Base-by-base conservation (phyloP, 129 eudicot genomes). In the Pseudognaphalium luteoalbum region DNA sequence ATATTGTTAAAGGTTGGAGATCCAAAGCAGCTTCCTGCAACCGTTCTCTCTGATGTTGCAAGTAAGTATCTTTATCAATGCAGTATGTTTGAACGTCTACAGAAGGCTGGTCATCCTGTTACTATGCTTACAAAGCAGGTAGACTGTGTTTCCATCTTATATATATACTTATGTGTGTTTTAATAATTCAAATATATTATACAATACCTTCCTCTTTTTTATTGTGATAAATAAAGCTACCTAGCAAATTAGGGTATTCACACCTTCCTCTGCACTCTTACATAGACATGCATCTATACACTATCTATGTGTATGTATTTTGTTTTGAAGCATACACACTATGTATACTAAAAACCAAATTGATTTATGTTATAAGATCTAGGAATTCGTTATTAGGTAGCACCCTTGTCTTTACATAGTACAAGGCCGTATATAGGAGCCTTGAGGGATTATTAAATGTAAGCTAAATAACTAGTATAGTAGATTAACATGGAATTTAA, bases 21-120 rank as follows among this genome's bases (percentile, higher is more conserved):
- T 84, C 99, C 99, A 39, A 95, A 95, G 85, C 99, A 95, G 93
- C 99, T 95, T 81, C 97, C 99, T 66, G 99, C 97, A 4, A 95
- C 97, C 17, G 97, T 95, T 68, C 86, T 95, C 69, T 95, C 99
- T 35, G 93, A 83, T 78, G 83, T 91, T 68, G 99, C 99, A 56
- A 95, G 97, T 83, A 91, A 86, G 83, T 95, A 87, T 64, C 77
- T 83, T 71, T 95, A 85, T 59, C 94, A 95, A 39, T 95, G 97
- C 83, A 95, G 97, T 83, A 95, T 95, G 99, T 95, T 95, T 87
- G 99, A 95, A 83, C 97, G 99, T 63, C 73, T 95, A 74, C 96
- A 95, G 82, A 83, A 93, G 85, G 97, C 96, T 75, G 97, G 95
- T 68, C 90, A 91, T 85, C 97, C 95, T 68, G 94, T 95, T 63